Conservation (phyloP, 495 filamentous ascomycete species). For the Aspergillus asperescens region DNA sequence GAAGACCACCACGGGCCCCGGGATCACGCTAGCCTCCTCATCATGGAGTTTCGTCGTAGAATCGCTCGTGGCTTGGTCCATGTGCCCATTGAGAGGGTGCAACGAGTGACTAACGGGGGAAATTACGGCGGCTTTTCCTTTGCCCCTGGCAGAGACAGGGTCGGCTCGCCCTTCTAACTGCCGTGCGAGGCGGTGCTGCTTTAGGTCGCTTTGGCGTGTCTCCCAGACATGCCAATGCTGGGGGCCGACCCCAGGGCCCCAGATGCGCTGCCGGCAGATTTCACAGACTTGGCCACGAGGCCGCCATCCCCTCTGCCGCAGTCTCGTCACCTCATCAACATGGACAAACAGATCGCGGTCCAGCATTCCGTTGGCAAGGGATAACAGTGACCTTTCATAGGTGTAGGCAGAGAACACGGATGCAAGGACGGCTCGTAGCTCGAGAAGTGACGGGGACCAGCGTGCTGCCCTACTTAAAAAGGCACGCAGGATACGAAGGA, state of each 20-base stretch:
- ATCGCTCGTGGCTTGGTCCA: slow-evolving; percentile 9
- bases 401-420: slow-evolving; percentile 93
- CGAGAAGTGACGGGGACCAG: slow-evolving; percentile 78
- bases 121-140: slow-evolving; percentile 40
- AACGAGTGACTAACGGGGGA: slow-evolving; percentile 17
- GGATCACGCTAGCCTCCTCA: slow-evolving; percentile 15
- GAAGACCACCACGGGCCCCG: slow-evolving; percentile 44
- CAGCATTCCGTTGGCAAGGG: slow-evolving; percentile 77
- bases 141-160: slow-evolving; percentile 29
- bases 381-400: slow-evolving; percentile 83
- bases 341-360: slow-evolving; percentile 87
- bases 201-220: slow-evolving; percentile 47
- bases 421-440: slow-evolving; percentile 75
- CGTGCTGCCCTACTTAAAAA: slow-evolving; percentile 81
- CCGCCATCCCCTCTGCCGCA: slow-evolving; percentile 86
- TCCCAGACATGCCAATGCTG: slow-evolving; percentile 80
- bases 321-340: slow-evolving; percentile 65
- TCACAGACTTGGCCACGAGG: slow-evolving; percentile 83
- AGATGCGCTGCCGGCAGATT: slow-evolving; percentile 72
- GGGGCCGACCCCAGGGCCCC: slow-evolving; percentile 81
- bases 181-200: slow-evolving; percentile 31
- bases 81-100: slow-evolving; percentile 17
- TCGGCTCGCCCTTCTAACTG: slow-evolving; percentile 28
- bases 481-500: slow-evolving; percentile 81
- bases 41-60: slow-evolving; percentile 15